These are phyloP conservation scores for Naganishia vishniacii DNA, from an alignment of 768 basidiomycete species.

Conservation along the genomic window DNA sequence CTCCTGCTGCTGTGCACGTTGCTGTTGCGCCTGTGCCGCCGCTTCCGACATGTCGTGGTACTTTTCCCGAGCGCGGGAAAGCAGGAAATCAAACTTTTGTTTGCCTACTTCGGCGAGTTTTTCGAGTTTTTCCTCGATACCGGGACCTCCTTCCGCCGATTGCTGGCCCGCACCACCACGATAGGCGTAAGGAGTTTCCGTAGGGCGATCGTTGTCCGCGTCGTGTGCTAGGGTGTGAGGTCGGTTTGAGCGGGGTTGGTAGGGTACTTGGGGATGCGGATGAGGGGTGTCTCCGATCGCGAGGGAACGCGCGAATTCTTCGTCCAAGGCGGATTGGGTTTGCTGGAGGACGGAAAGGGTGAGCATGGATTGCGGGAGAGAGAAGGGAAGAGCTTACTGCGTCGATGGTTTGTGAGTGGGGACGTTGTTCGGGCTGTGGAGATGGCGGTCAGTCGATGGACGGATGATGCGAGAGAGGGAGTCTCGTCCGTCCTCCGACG, in stretches of 20 bases:
- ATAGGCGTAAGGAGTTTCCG: constrained; percentile 17
- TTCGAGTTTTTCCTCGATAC: constrained; percentile 43
- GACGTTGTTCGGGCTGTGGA: not conserved
- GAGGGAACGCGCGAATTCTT: constrained; percentile 46
- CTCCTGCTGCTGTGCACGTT: constrained; percentile 12
- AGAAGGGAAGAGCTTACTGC: not conserved
- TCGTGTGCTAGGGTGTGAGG: too few relatives aligned
- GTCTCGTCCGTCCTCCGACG: not conserved
- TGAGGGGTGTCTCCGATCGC: constrained; percentile 44
- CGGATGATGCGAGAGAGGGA: too few relatives aligned
- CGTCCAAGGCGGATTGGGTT: constrained; percentile 46
- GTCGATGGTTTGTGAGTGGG: not conserved
- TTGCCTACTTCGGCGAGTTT: constrained; percentile 44
- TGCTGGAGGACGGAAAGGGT: constrained; percentile 9
- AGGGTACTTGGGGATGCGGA: constrained; percentile 33
- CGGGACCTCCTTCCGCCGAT: not conserved
- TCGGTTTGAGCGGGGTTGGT: constrained; percentile 44
- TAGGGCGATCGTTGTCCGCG: not conserved
- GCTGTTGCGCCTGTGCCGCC: constrained; percentile 32
- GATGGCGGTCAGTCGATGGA: too few relatives aligned
- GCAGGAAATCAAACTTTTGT: constrained; percentile 45
- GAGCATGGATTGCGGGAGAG: not conserved
- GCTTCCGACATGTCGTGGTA: constrained; percentile 36
- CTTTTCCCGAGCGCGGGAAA: constrained; percentile 40
- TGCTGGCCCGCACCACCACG: constrained; percentile 13